Evolutionary conservation across 345 rosid genomes (phyloP), one percentile per base, ranked within the genome.

Genomic region (Eucalyptus melliodora): DNA sequence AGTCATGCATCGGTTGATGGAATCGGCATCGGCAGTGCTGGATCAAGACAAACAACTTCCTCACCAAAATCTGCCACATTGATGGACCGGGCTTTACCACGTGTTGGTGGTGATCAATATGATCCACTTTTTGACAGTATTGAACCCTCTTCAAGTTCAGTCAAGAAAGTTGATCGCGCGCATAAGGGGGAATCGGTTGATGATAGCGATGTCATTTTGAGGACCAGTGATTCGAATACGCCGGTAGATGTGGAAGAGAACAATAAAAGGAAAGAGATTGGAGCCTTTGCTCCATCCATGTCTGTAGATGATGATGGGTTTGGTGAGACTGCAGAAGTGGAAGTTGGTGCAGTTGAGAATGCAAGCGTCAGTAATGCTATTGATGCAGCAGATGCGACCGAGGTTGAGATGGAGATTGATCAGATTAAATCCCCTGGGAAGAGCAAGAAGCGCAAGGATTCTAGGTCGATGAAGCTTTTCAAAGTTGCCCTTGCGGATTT

Each of bases 111-210:
- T 62, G 96, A 94, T 89, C 96, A 94, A 92, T 97, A 97, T 92
- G 99, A 97, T 92, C 99, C 99, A 8, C 93, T 96, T 82, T 91
- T 96, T 67, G 99, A 97, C 93, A 95, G 98, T 91, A 91, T 96
- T 87, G 98, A 96, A 90, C 96, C 97, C 86, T 88, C 91, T 26
- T 90, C 94, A 89, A 95, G 89, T 80, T 91, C 93, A 9, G 85
- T 89, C 89, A 91, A 92, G 85, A 93, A 92, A 90, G 83, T 83
- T 69, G 94, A 92, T 89, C 67, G 90, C 90, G 88, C 87, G 51
- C 92, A 91, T 51, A 94, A 93, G 88, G 89, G 89, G 91, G 97
- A 93, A 92, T 90, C 93, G 72, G 88, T 91, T 13, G 88, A 89
- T 60, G 92, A 91, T 88, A 92, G 94, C 50, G 93, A 91, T 88